Evolutionary conservation across 1,284 basidiomycete genomes (phyloP).

Genomic region (Marasmius fiardii): DNA sequence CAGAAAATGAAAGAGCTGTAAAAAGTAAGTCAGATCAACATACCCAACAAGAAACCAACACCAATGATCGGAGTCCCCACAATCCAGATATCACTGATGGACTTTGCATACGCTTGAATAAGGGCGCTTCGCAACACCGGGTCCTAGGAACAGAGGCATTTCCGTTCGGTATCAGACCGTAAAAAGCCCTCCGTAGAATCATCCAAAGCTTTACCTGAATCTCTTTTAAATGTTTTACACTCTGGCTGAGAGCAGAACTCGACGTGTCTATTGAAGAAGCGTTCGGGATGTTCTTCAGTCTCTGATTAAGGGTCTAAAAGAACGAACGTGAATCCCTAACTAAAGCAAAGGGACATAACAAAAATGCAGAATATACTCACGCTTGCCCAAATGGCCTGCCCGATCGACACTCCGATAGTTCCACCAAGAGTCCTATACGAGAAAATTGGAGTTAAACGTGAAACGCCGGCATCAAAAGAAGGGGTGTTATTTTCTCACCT

Average conservation of each 20-base stretch:
- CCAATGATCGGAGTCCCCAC: constrained; percentile 60
- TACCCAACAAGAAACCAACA: constrained; percentile 56
- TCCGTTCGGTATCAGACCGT: background rate
- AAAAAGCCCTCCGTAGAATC: background rate
- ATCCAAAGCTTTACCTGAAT: constrained; percentile 44
- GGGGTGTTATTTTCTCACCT: constrained; percentile 35
- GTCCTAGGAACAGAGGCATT: constrained; percentile 50
- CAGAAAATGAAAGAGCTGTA: background rate
- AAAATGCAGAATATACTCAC: constrained; percentile 41
- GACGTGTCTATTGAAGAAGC: constrained; percentile 45
- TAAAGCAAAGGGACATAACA: background rate
- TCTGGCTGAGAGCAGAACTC: constrained; percentile 52
- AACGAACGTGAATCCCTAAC: background rate
- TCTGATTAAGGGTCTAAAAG: constrained; percentile 45
- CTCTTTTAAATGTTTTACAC: constrained; percentile 46
- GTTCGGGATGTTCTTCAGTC: constrained; percentile 45
- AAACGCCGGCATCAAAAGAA: background rate
- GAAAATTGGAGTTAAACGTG: background rate
- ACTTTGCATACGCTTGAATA: constrained; percentile 66
- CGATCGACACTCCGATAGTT: constrained; percentile 71
- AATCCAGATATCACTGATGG: constrained; percentile 73
- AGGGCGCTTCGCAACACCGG: constrained; percentile 43
- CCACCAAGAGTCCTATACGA: constrained; percentile 66
- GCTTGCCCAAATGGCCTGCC: constrained; percentile 66
- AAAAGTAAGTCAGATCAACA: constrained; percentile 15